Conservation (phyloP, 106 monocot genomes). For the Triglochin maritima region DNA sequence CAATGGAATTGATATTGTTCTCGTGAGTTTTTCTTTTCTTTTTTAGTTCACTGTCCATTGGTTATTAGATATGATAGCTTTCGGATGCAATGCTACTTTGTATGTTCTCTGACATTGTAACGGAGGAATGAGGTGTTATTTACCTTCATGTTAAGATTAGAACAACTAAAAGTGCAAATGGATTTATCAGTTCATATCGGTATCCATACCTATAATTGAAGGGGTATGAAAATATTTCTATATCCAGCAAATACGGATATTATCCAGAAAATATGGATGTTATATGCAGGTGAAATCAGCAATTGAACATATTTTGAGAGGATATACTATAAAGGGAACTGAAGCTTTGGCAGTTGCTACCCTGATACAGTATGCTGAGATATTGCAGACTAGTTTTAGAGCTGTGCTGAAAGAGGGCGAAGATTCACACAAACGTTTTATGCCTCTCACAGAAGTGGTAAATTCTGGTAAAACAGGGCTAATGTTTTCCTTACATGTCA, state of each 20-base stretch:
- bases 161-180: no score
- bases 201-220: not conserved
- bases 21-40: constrained; percentile 27
- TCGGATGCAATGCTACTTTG: not conserved
- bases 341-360: constrained; percentile 57
- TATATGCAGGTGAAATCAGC: constrained; percentile 58
- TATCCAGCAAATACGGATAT: no score
- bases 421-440: constrained; percentile 43
- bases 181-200: no score
- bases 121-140: no score
- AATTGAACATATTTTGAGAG: constrained; percentile 43
- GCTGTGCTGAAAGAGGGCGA: constrained; percentile 44
- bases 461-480: not conserved
- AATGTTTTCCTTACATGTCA: no score
- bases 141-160: no score
- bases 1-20: constrained; percentile 33
- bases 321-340: constrained; percentile 33
- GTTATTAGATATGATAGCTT: not conserved
- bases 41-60: not conserved
- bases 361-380: constrained; percentile 50
- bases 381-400: constrained; percentile 54
- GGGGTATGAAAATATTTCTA: no score
- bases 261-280: no score
- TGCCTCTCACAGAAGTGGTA: constrained; percentile 52
- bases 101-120: no score